Percentiles rank a stretch among this genome's conserved stretches.
These are phyloP conservation scores for Echites panduratus DNA, from an alignment of 257 asterid genomes.

Conservation along the genomic window DNA sequence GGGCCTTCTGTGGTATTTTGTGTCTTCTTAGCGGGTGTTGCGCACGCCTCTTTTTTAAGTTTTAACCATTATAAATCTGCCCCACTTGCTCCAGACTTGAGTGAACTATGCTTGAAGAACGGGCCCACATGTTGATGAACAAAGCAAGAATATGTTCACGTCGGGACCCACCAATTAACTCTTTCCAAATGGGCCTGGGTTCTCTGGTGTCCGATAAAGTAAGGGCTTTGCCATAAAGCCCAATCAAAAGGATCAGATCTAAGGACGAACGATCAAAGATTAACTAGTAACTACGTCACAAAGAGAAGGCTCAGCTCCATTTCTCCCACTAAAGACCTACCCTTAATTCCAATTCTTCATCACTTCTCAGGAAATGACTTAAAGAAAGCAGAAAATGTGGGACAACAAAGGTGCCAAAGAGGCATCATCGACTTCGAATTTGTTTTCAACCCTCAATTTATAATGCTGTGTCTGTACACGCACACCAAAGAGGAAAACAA, in stretches of 20 bases:
- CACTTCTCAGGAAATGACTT: too few relatives aligned
- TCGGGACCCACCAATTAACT: background rate
- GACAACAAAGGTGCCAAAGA: background rate
- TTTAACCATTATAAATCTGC: background rate
- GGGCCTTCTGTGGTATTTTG: background rate
- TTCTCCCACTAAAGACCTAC: too few relatives aligned
- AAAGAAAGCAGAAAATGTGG: too few relatives aligned
- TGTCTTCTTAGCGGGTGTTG: conserved; percentile 6
- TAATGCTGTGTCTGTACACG: too few relatives aligned
- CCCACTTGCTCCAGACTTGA: background rate
- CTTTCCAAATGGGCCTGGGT: background rate
- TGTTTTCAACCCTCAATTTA: background rate
- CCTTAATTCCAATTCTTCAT: too few relatives aligned
- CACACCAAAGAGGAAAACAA: too few relatives aligned
- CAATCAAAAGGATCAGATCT: background rate
- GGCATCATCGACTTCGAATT: background rate
- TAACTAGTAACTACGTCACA: too few relatives aligned
- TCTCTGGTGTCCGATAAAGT: background rate
- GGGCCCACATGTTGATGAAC: background rate
- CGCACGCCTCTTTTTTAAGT: background rate
- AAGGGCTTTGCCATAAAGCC: background rate
- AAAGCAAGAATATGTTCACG: background rate
- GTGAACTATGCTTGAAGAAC: background rate
- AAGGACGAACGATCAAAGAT: too few relatives aligned
- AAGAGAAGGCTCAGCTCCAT: too few relatives aligned